A percentile compares a stretch with the other conserved stretches of the same genome.
Evolutionary conservation across 768 basidiomycete species (phyloP).

Genomic region (Lactarius vividus): DNA sequence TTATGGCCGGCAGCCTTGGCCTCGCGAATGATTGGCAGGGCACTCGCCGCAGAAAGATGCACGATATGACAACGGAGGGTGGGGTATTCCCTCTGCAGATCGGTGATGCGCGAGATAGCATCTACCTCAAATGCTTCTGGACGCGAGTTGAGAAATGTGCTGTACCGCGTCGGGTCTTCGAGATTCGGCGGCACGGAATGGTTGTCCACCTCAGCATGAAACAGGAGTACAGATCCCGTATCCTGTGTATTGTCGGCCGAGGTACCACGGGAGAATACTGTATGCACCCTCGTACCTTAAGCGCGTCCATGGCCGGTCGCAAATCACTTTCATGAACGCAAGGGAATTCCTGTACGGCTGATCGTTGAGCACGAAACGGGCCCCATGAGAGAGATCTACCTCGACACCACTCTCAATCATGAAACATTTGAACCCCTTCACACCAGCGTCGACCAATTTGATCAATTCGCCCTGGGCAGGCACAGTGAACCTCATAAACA

Average conservation of each 20-base stretch:
- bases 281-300: constrained; percentile 52
- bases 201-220: constrained; percentile 87
- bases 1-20: constrained; percentile 64
- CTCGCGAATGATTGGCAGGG: constrained; percentile 70
- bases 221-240: constrained; percentile 69
- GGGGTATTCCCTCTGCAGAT: constrained; percentile 60
- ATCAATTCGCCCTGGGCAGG: constrained; percentile 59
- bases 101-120: constrained; percentile 76
- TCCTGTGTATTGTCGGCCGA: constrained; percentile 43
- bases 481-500: background rate
- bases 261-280: background rate
- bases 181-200: constrained; percentile 30
- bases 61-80: constrained; percentile 87
- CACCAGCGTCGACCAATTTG: constrained; percentile 74
- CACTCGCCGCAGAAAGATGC: constrained; percentile 84
- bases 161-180: constrained; percentile 57
- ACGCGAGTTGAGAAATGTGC: constrained; percentile 82
- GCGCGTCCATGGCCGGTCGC: constrained; percentile 61
- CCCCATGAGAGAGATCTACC: constrained; percentile 40
- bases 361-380: background rate
- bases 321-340: constrained; percentile 74
- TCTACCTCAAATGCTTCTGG: constrained; percentile 76
- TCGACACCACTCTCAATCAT: constrained; percentile 95
- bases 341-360: constrained; percentile 77
- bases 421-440: constrained; percentile 97